Conservation (phyloP, 768 basidiomycete genomes). For the Kwoniella shandongensis region DNA sequence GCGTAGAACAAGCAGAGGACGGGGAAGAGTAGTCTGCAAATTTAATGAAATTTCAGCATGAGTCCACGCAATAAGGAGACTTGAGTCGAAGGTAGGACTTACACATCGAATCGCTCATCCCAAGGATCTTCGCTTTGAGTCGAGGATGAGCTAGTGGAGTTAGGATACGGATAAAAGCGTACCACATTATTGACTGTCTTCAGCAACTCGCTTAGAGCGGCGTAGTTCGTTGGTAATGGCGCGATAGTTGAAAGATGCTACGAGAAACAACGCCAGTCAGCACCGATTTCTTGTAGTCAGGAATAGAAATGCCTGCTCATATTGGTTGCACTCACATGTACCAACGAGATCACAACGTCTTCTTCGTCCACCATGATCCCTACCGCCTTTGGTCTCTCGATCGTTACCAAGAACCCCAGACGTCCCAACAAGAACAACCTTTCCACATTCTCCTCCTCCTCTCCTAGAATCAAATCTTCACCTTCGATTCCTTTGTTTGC, state of each 20-base stretch:
- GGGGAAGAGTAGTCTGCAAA: conserved; percentile 70
- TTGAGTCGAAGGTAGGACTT: conserved; percentile 44
- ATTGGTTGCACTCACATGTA: conserved; percentile 32
- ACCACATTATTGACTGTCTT: conserved; percentile 82
- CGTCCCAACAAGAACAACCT: conserved; percentile 42
- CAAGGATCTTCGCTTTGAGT: conserved; percentile 66
- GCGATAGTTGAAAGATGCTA: conserved; percentile 41
- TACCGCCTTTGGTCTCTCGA: conserved; percentile 33
- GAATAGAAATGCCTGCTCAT: no score
- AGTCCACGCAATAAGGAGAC: background rate
- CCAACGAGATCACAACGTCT: conserved; percentile 35
- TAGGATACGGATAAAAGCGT: conserved; percentile 64
- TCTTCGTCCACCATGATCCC: conserved; percentile 45
- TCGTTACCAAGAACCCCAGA: conserved; percentile 39
- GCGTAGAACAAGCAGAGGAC: conserved; percentile 69
- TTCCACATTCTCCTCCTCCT: conserved; percentile 21
- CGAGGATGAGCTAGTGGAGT: conserved; percentile 6
- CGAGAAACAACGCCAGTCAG: conserved; percentile 9
- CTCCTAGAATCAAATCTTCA: background rate
- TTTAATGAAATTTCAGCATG: no score
- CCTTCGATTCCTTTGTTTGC: conserved; percentile 18
- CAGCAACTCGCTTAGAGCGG: conserved; percentile 77
- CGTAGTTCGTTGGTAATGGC: conserved; percentile 62
- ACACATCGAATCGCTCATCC: conserved; percentile 72
- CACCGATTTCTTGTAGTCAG: background rate